phyloP scores from a whole-genome alignment of 2,329 filamentous ascomycete species.

The Samsoniella hepiali region DNA sequence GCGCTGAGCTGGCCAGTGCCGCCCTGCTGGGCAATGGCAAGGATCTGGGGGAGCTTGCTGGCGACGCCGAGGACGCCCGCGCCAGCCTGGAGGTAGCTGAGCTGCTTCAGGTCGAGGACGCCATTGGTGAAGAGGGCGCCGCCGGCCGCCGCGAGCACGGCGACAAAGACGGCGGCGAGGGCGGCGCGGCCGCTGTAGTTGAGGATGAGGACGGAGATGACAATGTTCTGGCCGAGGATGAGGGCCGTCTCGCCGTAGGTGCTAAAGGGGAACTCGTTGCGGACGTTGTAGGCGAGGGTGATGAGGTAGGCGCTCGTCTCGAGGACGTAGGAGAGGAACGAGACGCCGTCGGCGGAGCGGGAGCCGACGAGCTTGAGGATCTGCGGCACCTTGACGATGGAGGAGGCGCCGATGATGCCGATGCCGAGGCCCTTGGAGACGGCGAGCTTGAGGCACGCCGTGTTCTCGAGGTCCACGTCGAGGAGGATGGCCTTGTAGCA shows the following conservation, averaged over 20 bases:
- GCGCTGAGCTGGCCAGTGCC: conserved; percentile 94
- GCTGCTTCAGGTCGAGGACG: conserved; percentile 61
- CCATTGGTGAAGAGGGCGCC: conserved; percentile 67
- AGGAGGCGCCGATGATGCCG: conserved; percentile 85
- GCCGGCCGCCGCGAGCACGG: conserved; percentile 65
- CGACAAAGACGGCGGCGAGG: conserved; percentile 74
- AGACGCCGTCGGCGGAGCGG: conserved; percentile 77
- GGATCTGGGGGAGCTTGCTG: conserved; percentile 92
- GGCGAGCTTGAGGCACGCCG: conserved; percentile 80
- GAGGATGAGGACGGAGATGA: conserved; percentile 82
- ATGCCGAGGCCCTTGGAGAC: conserved; percentile 91
- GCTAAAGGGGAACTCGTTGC: conserved; percentile 90
- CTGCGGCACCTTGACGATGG: conserved; percentile 94
- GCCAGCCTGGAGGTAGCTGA: conserved; percentile 77
- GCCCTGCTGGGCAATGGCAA: conserved; percentile 78
- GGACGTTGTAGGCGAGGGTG: conserved; percentile 85
- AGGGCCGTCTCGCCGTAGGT: conserved; percentile 94
- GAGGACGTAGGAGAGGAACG: conserved; percentile 86
- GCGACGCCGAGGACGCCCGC: conserved; percentile 80
- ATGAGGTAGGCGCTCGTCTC: conserved; percentile 88
- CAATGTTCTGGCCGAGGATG: conserved; percentile 87
- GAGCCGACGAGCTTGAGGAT: conserved; percentile 87
- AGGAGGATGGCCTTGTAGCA: conserved; percentile 88
- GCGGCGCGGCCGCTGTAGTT: conserved; percentile 70
- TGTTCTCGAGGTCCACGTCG: conserved; percentile 74